phyloP scores from a whole-genome alignment of 140 eudicot genomes.

The Ambrosia hybrid region DNA sequence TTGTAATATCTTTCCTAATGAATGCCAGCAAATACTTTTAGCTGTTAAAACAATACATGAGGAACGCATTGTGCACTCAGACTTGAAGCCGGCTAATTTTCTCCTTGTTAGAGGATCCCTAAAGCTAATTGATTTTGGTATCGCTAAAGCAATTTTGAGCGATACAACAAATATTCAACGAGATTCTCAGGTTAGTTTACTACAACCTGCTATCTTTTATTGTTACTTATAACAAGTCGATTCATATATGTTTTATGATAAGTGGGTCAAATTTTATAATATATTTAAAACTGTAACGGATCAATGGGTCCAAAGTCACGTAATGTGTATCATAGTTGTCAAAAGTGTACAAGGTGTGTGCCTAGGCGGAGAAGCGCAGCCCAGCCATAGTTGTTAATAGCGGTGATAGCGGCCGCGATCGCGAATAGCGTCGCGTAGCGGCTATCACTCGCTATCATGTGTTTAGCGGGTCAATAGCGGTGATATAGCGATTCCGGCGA shows the following conservation, averaged over 20 bases:
- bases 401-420: no score
- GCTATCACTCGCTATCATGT: no score
- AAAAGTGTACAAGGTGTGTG: no score
- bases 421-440: no score
- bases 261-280: neutral
- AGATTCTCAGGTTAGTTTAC: slow-evolving; percentile 75
- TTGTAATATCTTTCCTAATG: slow-evolving; percentile 15
- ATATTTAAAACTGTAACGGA: neutral
- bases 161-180: slow-evolving; percentile 98
- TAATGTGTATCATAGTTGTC: neutral
- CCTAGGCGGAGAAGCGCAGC: no score
- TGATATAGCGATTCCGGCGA: no score
- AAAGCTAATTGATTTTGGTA: slow-evolving; percentile 96
- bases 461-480: no score
- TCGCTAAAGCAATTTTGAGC: slow-evolving; percentile 95
- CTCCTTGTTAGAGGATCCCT: slow-evolving; percentile 94
- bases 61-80: slow-evolving; percentile 96
- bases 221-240: neutral
- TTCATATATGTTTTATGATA: neutral
- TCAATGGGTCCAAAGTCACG: neutral
- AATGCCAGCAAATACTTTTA: slow-evolving; percentile 84
- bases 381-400: no score
- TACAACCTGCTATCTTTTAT: neutral
- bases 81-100: slow-evolving; percentile 96
- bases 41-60: slow-evolving; percentile 98